A percentile compares a stretch with the other conserved stretches of the same genome.
phyloP scores from a whole-genome alignment of 1,284 basidiomycete genomes.

The Acaromyces ingoldii region DNA sequence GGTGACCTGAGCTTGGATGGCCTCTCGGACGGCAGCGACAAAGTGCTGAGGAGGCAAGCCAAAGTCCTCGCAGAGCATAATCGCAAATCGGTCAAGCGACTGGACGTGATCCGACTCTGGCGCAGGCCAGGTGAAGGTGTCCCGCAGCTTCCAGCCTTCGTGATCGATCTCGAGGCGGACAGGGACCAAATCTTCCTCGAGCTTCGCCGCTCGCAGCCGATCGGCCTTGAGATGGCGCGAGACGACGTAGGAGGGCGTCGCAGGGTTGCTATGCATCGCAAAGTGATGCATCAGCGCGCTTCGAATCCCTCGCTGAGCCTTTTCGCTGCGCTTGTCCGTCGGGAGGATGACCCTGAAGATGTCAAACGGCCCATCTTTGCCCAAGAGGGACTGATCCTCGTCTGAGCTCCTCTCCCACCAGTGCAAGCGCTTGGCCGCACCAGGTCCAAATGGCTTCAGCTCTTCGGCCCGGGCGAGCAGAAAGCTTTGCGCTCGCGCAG shows the following conservation, averaged over 20 bases:
- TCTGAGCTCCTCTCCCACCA: conserved; percentile 44
- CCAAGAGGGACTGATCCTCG: conserved; percentile 17
- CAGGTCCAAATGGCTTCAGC: conserved; percentile 29
- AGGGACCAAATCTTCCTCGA: conserved; percentile 72
- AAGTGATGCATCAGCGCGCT: too few relatives aligned
- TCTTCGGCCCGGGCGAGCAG: conserved; percentile 29
- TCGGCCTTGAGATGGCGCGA: conserved; percentile 54
- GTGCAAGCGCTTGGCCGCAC: conserved; percentile 24
- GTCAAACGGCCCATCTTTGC: conserved; percentile 21
- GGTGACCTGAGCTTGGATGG: conserved; percentile 79
- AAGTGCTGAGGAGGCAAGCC: conserved; percentile 65
- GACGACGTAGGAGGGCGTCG: too few relatives aligned
- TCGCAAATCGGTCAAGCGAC: conserved; percentile 82
- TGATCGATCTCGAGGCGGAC: conserved; percentile 92
- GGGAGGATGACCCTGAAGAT: conserved; percentile 36
- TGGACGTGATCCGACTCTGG: conserved; percentile 68
- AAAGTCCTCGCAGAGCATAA: conserved; percentile 87
- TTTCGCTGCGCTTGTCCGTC: conserved; percentile 24
- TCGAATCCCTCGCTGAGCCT: conserved; percentile 60
- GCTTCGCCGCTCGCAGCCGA: conserved; percentile 36
- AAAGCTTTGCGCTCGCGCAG: conserved; percentile 24
- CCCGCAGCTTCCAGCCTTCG: conserved; percentile 79
- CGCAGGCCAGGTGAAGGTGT: conserved; percentile 96
- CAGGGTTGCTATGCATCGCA: conserved; percentile 24
- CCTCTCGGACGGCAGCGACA: conserved; percentile 68